Conservation (phyloP, 768 basidiomycete genomes). For the Lentinus brumalis region DNA sequence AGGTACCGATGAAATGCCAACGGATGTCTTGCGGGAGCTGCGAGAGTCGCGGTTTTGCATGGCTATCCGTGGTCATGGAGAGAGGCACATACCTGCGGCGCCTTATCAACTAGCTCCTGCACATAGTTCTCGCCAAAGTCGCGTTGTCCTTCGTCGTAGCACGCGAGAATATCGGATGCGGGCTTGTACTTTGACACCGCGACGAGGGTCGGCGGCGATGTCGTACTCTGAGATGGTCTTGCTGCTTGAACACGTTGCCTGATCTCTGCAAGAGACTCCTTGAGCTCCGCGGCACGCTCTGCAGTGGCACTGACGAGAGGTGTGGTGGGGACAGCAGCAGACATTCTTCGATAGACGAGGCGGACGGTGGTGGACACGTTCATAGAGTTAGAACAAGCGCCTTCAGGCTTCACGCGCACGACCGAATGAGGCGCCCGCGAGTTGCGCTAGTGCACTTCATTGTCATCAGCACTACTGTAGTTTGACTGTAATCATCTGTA, state of each 20-base stretch:
- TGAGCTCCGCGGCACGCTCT: conserved; percentile 46
- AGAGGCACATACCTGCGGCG: conserved; percentile 34
- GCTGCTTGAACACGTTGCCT: conserved; percentile 46
- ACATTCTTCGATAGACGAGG: conserved; percentile 13
- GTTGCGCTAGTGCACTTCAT: too few species aligned
- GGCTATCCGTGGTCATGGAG: not conserved
- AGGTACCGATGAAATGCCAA: conserved; percentile 96
- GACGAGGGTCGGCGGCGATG: conserved; percentile 53
- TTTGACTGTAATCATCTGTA: too few species aligned
- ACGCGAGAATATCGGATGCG: conserved; percentile 79
- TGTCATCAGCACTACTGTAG: too few species aligned
- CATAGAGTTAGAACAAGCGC: conserved; percentile 15
- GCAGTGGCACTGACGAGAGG: conserved; percentile 12
- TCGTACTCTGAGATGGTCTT: conserved; percentile 18
- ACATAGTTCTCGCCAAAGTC: conserved; percentile 99
- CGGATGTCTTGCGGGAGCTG: conserved; percentile 87
- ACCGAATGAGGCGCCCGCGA: not conserved
- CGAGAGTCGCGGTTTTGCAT: not conserved
- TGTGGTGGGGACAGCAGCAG: conserved; percentile 1
- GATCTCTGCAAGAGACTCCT: conserved; percentile 55
- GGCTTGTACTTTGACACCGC: conserved; percentile 96
- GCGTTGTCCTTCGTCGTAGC: conserved; percentile 77
- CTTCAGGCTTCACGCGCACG: not conserved
- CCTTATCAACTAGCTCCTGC: conserved; percentile 89
- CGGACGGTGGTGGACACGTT: conserved; percentile 4